Evolutionary conservation across 192 early-diverging fungal genomes (phyloP).

Genomic region (Coemansia sp.): DNA sequence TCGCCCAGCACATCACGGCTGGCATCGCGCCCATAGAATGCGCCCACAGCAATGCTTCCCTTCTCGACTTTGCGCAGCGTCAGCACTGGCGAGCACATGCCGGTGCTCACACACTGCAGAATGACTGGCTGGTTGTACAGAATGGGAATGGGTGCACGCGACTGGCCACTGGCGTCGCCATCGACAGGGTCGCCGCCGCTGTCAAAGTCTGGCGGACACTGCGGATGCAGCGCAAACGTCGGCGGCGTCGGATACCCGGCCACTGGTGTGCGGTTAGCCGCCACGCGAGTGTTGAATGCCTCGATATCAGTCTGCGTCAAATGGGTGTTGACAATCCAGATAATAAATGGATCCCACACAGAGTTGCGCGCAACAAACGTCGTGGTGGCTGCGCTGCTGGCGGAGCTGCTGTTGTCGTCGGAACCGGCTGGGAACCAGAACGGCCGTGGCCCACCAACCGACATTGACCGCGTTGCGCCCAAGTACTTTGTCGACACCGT

Average conservation of each 20-base stretch:
- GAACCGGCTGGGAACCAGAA: slow-evolving; percentile 48
- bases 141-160: slow-evolving; percentile 64
- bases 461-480: slow-evolving; percentile 53
- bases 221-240: slow-evolving; percentile 67
- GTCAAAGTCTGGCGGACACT: slow-evolving; percentile 47
- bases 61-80: slow-evolving; percentile 84
- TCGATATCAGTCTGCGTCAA: slow-evolving; percentile 56
- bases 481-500: slow-evolving; percentile 87
- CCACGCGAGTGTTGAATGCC: slow-evolving; percentile 49
- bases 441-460: slow-evolving; percentile 51
- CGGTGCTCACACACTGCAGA: slow-evolving; percentile 83
- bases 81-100: slow-evolving; percentile 76
- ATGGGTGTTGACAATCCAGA: slow-evolving; percentile 76
- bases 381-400: slow-evolving; percentile 27
- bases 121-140: slow-evolving; percentile 87
- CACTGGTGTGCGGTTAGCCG: slow-evolving; percentile 38
- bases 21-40: slow-evolving; percentile 45
- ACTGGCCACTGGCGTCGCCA: slow-evolving; percentile 21
- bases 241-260: slow-evolving; percentile 75
- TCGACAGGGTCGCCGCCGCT: slow-evolving; percentile 6
- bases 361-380: slow-evolving; percentile 74
- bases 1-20: slow-evolving; percentile 68
- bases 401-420: slow-evolving; percentile 4
- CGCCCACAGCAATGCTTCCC: slow-evolving; percentile 71
- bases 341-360: slow-evolving; percentile 84